Base-by-base conservation (phyloP, 345 rosid species). In the Dovyalis caffra region DNA sequence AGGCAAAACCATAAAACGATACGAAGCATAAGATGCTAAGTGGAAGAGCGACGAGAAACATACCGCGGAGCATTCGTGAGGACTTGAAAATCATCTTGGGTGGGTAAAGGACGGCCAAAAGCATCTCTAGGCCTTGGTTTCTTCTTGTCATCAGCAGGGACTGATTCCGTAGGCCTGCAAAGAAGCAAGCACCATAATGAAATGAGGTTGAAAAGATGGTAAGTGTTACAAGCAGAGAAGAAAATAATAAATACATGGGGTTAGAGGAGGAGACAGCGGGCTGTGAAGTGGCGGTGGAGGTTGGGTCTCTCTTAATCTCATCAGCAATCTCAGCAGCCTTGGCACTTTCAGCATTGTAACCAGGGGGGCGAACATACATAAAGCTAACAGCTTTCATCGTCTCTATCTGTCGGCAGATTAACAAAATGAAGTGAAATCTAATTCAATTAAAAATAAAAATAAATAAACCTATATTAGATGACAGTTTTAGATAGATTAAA, bases 351-450 rank as follows among this genome's bases (percentile, higher is more conserved):
- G 97, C 86, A 84, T 88, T 90, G 81, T 88, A 95, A 47, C 99
- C 97, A 70, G 98, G 99, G 2, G 99, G 98, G 2, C 99, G 95
- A 74, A 95, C 88, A 77, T 93, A 95, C 98, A 95, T 93, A 76
- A 95, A 95, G 82, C 99, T 92, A 69, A 95, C 97, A 20, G 97
- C 99, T 88, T 93, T 90, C 97, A 95, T 90, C 45, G 82, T 89
- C 84, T 93, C 96, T 29, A 93, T 80, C 99, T 95, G 70, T 51
- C 11, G 23, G 29, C 20, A 14, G 31, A 60, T 23, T 72, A 63
- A 64, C 28, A 26, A 31, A 62, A 32, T 31, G n/a, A 38, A 73
- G 25, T 15, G 7, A 20, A n/a, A 45, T 12, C 38, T 40, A 23
- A n/a, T 29, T 33, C n/a, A 65, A 51, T 25, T 34, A 53, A 25